Evolutionary conservation across 2,329 filamentous ascomycete genomes (phyloP).

Genomic region (Tricladium varicosporioides): DNA sequence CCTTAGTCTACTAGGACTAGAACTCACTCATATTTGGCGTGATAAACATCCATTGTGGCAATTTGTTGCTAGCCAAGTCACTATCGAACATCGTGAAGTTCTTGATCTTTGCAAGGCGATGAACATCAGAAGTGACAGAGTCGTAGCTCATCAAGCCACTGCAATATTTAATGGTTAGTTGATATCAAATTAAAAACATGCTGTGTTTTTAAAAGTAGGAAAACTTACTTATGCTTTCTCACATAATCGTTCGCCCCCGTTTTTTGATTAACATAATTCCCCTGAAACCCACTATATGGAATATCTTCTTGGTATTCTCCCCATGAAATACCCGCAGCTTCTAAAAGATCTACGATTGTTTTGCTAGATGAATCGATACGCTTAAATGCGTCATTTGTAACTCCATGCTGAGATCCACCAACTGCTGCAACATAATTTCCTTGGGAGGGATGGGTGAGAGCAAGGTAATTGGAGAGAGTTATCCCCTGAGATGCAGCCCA

Average conservation of each 20-base stretch:
- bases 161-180: not conserved
- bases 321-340: slow-evolving; percentile 50
- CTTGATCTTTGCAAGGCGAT: slow-evolving; percentile 68
- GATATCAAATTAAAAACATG: not conserved
- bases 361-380: slow-evolving; percentile 57
- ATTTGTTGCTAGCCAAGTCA: slow-evolving; percentile 58
- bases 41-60: slow-evolving; percentile 75
- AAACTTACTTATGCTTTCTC: slow-evolving; percentile 70
- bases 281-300: slow-evolving; percentile 72
- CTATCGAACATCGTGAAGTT: slow-evolving; percentile 67
- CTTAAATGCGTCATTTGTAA: slow-evolving; percentile 63
- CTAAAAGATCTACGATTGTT: slow-evolving; percentile 49
- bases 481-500: slow-evolving; percentile 61
- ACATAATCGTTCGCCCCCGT: slow-evolving; percentile 73
- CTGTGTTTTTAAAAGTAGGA: not conserved
- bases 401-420: slow-evolving; percentile 67
- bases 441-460: slow-evolving; percentile 68
- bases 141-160: slow-evolving; percentile 57
- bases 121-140: slow-evolving; percentile 54
- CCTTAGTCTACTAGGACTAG: slow-evolving; percentile 36
- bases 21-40: slow-evolving; percentile 64
- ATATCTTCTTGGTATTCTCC: slow-evolving; percentile 73
- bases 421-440: slow-evolving; percentile 73
- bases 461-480: slow-evolving; percentile 57
- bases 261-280: slow-evolving; percentile 63